phyloP scores from a whole-genome alignment of 148 eudicot species.

The Spergularia marina region DNA sequence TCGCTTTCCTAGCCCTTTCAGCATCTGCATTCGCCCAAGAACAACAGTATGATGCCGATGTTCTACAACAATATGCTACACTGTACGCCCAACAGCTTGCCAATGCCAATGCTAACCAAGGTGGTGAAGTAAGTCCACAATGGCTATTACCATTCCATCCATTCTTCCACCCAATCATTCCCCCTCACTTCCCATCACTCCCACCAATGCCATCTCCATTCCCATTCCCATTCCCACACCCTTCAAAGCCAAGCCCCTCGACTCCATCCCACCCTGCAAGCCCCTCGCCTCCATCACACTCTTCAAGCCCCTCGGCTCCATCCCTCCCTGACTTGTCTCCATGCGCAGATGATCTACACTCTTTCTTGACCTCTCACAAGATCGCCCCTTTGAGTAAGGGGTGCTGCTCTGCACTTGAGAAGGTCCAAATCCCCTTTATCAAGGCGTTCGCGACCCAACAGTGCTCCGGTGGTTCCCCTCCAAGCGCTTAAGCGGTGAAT shows the following conservation, averaged over 20 bases:
- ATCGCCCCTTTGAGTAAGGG: background rate
- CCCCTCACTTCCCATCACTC: background rate
- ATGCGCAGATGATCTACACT: background rate
- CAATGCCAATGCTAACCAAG: too few relatives aligned
- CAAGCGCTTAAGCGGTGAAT: background rate
- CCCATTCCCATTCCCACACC: background rate
- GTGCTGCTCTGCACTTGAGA: background rate
- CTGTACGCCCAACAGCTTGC: too few relatives aligned
- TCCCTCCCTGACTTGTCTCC: background rate
- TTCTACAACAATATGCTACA: background rate
- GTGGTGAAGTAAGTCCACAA: background rate
- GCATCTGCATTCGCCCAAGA: background rate
- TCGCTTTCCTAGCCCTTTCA: background rate
- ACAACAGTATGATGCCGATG: background rate
- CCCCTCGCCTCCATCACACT: background rate
- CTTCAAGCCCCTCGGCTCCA: background rate
- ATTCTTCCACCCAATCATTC: background rate
- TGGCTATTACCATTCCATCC: background rate
- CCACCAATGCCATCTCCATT: background rate
- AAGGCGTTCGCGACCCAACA: background rate
- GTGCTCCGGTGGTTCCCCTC: background rate
- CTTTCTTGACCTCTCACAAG: background rate
- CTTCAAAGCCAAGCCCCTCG: background rate
- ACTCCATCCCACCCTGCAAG: background rate
- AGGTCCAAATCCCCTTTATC: background rate